Evolutionary conservation across 306 rosid species (phyloP), one percentile per base, ranked within the genome.

Genomic region (Ormosia emarginata): DNA sequence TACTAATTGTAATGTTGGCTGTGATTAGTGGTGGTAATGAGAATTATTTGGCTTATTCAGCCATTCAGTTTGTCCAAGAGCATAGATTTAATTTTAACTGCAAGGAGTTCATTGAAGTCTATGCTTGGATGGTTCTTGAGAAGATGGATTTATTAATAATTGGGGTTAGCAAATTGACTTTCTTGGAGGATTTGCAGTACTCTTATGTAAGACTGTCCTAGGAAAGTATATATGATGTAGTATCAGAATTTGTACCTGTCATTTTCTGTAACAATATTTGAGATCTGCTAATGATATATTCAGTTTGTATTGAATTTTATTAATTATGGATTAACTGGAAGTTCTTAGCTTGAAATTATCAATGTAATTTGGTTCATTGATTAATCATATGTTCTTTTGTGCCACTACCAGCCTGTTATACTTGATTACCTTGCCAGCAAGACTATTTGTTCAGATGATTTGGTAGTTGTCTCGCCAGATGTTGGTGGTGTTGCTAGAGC

Each of bases 401-500:
- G 87, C 74, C 69, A 58, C 62, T 43, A 33, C 86, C 92, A 96
- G 99, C 97, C 99, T 81, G 99, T 96, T 87, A 96, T 96, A 75
- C 98, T 96, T 30, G 99, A 96, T 81, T 96, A 96, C 88, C 97
- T 96, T 13, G 99, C 99, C 18, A 96, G 99, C 97, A 96, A 96
- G 91, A 88, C 86, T 72, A 92, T 93, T 71, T 90, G 93, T 82
- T 92, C 91, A 33, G 95, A 93, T 82, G 99, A 96, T 87, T 86
- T 96, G 90, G 97, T 96, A 67, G 99, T 96, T 77, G 97, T 96
- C 85, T 96, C 99, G 14, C 99, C 98, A 32, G 99, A 96, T 90
- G 99, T 96, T 87, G 99, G 99, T 37, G 99, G 99, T 61, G 99
- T 96, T 78, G 99, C 97, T 70, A 89, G 99, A 82, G 99, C 99